These are phyloP conservation scores for Eutrema yunnanense DNA, from an alignment of 345 rosid species.

Conservation along the genomic window DNA sequence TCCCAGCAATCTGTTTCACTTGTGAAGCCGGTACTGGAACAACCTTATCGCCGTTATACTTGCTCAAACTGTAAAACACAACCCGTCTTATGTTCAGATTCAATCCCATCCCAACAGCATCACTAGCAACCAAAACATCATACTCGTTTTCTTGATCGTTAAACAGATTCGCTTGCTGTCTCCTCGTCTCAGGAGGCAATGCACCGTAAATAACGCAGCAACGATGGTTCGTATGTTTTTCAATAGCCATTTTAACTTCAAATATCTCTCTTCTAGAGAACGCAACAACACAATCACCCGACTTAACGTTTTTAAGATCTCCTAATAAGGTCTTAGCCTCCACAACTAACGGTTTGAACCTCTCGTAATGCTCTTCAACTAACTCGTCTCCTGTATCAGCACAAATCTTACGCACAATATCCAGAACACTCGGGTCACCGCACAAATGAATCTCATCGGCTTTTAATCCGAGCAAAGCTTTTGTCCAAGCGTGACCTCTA, in stretches of 20 bases:
- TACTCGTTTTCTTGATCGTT: conserved; percentile 82
- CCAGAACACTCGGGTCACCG: conserved; percentile 90
- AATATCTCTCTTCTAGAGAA: conserved; percentile 94
- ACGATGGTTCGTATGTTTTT: conserved; percentile 71
- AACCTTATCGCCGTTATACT: conserved; percentile 79
- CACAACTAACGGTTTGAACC: conserved; percentile 84
- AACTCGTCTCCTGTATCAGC: conserved; percentile 86
- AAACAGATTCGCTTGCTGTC: conserved; percentile 88
- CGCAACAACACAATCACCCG: conserved; percentile 92
- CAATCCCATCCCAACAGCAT: conserved; percentile 97
- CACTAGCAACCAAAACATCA: conserved; percentile 95
- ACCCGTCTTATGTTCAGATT: conserved; percentile 92
- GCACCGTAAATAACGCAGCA: conserved; percentile 98
- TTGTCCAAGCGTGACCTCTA: conserved; percentile 91
- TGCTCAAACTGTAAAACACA: conserved; percentile 63
- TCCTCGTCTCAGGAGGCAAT: conserved; percentile 89
- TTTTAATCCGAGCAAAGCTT: conserved; percentile 86
- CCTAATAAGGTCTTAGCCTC: conserved; percentile 85
- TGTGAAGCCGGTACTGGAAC: conserved; percentile 84
- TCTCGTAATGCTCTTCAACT: conserved; percentile 67
- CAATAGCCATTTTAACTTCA: conserved; percentile 85
- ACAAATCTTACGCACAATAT: conserved; percentile 73
- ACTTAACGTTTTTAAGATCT: conserved; percentile 61
- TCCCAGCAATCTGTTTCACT: conserved; percentile 94
- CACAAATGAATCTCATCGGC: conserved; percentile 96